Conservation (phyloP, 2,329 filamentous ascomycete species). For the Apiospora aurea region DNA sequence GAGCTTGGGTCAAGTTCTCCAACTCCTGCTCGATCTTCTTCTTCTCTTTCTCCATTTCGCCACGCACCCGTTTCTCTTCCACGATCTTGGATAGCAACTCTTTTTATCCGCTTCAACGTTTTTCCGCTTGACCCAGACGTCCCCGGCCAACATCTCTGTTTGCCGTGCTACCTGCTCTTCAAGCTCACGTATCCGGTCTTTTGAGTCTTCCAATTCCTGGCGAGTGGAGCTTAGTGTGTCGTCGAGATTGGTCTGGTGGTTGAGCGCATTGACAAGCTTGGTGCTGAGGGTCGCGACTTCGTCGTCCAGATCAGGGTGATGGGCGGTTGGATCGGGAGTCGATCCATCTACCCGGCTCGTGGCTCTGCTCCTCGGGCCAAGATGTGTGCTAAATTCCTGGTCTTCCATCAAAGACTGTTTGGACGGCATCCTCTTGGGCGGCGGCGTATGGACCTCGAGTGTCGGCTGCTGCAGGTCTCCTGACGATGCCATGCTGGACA, state of each 20-base stretch:
- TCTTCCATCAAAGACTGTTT: constrained; percentile 55
- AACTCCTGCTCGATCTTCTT: constrained; percentile 91
- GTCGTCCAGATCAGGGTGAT: constrained; percentile 64
- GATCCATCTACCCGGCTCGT: constrained; percentile 50
- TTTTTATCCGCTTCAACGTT: constrained; percentile 77
- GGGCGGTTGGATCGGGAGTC: constrained; percentile 45
- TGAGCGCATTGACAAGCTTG: constrained; percentile 97
- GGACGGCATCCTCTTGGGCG: constrained; percentile 44
- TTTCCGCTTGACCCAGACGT: constrained; percentile 77
- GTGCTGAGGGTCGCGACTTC: constrained; percentile 92
- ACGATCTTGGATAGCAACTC: constrained; percentile 63
- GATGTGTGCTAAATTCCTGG: constrained; percentile 73
- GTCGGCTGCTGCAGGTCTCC: background rate
- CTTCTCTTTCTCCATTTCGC: constrained; percentile 77
- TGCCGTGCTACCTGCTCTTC: constrained; percentile 72
- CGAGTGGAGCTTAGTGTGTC: constrained; percentile 84
- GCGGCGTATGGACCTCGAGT: constrained; percentile 33
- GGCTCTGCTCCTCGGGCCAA: constrained; percentile 65
- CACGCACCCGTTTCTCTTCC: constrained; percentile 71
- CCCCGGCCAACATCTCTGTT: constrained; percentile 74
- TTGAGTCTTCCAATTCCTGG: constrained; percentile 80
- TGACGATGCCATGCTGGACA: constrained; percentile 45
- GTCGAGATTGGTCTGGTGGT: constrained; percentile 91
- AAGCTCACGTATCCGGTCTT: constrained; percentile 70
- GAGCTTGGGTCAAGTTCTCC: constrained; percentile 84